Evolutionary conservation across 164 flowering plant species (phyloP).

Genomic region (Pachysandra terminalis): DNA sequence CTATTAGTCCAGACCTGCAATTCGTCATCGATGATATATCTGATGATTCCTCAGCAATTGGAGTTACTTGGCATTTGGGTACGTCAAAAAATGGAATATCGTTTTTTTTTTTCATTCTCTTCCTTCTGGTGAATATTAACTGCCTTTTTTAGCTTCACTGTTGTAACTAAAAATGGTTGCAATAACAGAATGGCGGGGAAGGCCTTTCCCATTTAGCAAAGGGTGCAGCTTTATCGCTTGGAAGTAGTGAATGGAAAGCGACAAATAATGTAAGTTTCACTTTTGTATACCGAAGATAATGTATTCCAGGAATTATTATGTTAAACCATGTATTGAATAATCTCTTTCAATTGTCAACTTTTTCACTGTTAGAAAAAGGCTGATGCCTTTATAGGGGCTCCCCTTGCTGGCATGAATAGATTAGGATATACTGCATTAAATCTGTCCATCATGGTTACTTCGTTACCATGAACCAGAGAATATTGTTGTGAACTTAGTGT

Average conservation of each 20-base stretch:
- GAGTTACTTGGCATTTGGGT: constrained; percentile 95
- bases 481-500: neutral
- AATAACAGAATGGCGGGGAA: constrained; percentile 79
- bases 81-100: constrained; percentile 5
- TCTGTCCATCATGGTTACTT: too few relatives aligned
- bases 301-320: neutral
- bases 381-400: too few relatives aligned
- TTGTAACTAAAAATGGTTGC: constrained; percentile 6
- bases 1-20: constrained; percentile 60
- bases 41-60: constrained; percentile 72
- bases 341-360: too few relatives aligned
- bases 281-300: neutral
- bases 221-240: constrained; percentile 91
- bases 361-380: too few relatives aligned
- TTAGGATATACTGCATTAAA: too few relatives aligned
- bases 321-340: too few relatives aligned
- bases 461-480: neutral
- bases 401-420: too few relatives aligned
- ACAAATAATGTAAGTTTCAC: constrained; percentile 66
- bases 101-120: too few relatives aligned
- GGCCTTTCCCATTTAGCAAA: constrained; percentile 85
- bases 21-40: constrained; percentile 91
- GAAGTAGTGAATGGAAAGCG: constrained; percentile 60
- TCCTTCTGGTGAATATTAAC: neutral
- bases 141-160: neutral